Percentiles rank a stretch among this genome's conserved stretches.
Conservation (phyloP, 1,139 yeast species). For the Pichia sp. region DNA sequence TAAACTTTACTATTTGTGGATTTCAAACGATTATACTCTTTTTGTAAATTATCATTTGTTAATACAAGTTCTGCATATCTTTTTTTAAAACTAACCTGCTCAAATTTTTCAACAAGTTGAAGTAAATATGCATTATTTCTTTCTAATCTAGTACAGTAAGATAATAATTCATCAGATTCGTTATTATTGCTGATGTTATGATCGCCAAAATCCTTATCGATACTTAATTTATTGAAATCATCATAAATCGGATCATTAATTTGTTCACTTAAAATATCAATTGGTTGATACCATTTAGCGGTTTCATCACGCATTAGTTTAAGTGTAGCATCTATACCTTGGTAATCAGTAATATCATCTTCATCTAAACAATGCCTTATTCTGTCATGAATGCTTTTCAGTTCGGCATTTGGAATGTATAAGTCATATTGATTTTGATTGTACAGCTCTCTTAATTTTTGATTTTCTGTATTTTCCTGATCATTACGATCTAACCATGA, state of each 20-base stretch:
- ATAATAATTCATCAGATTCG: conserved; percentile 12
- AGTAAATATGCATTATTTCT: conserved; percentile 21
- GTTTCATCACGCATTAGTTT: conserved; percentile 18
- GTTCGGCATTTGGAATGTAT: conserved; percentile 7
- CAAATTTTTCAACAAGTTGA: conserved; percentile 21
- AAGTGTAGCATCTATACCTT: conserved; percentile 21
- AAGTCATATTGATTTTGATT: neutral
- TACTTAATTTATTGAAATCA: neutral
- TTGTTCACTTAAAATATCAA: neutral
- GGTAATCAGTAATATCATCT: conserved; percentile 10
- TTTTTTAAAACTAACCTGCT: conserved; percentile 22
- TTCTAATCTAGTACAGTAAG: conserved; percentile 18
- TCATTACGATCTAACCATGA: neutral
- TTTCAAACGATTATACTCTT: conserved; percentile 17
- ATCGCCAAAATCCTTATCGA: neutral
- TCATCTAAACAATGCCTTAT: conserved; percentile 10
- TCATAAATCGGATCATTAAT: neutral
- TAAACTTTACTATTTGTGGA: conserved; percentile 16
- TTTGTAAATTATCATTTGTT: conserved; percentile 15
- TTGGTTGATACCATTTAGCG: conserved; percentile 11
- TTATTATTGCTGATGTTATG: neutral
- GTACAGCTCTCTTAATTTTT: no score
- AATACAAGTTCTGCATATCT: conserved; percentile 20
- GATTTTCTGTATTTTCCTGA: no score
- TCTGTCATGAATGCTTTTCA: conserved; percentile 5